A percentile compares a stretch with the other conserved stretches of the same genome.
phyloP scores from a whole-genome alignment of 176 grass and related monocot species.

The Aechmea fasciata region DNA sequence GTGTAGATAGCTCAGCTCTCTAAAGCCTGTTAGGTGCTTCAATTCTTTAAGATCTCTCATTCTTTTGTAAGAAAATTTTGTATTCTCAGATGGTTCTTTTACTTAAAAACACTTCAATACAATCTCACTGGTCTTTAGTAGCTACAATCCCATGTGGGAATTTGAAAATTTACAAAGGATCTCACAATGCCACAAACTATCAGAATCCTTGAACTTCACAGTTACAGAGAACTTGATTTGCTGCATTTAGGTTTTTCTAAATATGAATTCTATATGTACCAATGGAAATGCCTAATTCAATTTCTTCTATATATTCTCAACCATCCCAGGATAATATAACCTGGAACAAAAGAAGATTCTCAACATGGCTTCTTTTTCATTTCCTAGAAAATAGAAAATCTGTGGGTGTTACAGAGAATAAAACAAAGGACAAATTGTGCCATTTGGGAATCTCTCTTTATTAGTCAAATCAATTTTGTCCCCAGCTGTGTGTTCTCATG shows the following conservation, averaged over 20 bases:
- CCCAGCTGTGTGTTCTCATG: not conserved
- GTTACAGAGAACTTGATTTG: not conserved
- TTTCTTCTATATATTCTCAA: too few relatives aligned
- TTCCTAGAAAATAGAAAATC: too few relatives aligned
- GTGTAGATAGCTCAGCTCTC: constrained; percentile 34
- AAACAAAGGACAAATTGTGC: too few relatives aligned
- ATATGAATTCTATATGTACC: not conserved
- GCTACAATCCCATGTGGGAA: not conserved
- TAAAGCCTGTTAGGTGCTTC: constrained; percentile 17
- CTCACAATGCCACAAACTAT: too few relatives aligned
- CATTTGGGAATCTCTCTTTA: not conserved
- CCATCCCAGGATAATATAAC: too few relatives aligned
- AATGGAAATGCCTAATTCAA: too few relatives aligned
- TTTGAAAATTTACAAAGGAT: not conserved
- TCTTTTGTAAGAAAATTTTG: constrained; percentile 56
- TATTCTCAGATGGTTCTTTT: constrained; percentile 21
- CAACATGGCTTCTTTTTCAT: too few relatives aligned
- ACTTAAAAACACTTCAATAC: constrained; percentile 16
- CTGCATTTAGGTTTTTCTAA: not conserved
- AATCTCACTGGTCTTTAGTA: not conserved
- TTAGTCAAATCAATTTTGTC: not conserved
- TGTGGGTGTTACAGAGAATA: too few relatives aligned
- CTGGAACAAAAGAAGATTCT: too few relatives aligned
- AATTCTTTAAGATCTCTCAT: constrained; percentile 24
- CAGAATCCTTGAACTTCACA: not conserved